Base-by-base conservation (phyloP, 2,329 filamentous ascomycete species). In the Mariannaea sp. region DNA sequence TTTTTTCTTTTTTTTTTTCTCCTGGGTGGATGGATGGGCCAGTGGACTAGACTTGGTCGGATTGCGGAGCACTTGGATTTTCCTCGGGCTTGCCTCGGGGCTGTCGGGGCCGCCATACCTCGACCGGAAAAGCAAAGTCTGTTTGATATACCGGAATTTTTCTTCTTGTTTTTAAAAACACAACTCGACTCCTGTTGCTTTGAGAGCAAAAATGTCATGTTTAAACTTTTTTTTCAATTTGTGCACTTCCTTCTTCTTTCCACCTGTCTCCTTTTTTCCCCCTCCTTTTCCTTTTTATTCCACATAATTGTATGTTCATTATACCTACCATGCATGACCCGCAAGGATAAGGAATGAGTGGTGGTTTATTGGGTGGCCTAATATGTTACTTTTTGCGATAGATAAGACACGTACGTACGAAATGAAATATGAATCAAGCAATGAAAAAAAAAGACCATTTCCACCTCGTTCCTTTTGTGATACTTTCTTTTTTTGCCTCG, bases 51-150 rank as follows among this genome's bases (percentile, higher is more conserved):
- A 65, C 39, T 57, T 61, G 48, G 27, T 65, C 56, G 55, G 54
- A 61, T 58, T 65, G 63, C 63, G 63, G 63, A 65, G 63, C 63
- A 57, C 44, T 69, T 68, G 64, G 66, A 67, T 66, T 66, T 67
- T 58, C 49, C 62, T 65, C 63, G 63, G 63, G 63, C 63, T 60
- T 65, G 63, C 55, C 49, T 65, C 62, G 63, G 63, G 63, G 62
- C 55, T 48, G 62, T 60, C 49, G 57, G 62, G 61, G 59, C 59
- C 44, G 60, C 51, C 39, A 53, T 49, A 41, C 49, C 57, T 61
- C 48, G 51, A 53, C 48, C 50, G 19, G 59, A 65, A 65, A 65
- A 65, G 61, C 60, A 56, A 44, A 51, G 60, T 51, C 53, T 55
- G 53, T 59, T 57, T 56, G 54, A 58, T 62, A 59, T 58, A 48